These are phyloP conservation scores for Exophiala spinifera DNA, from an alignment of 2,329 filamentous ascomycete genomes.

Conservation along the genomic window DNA sequence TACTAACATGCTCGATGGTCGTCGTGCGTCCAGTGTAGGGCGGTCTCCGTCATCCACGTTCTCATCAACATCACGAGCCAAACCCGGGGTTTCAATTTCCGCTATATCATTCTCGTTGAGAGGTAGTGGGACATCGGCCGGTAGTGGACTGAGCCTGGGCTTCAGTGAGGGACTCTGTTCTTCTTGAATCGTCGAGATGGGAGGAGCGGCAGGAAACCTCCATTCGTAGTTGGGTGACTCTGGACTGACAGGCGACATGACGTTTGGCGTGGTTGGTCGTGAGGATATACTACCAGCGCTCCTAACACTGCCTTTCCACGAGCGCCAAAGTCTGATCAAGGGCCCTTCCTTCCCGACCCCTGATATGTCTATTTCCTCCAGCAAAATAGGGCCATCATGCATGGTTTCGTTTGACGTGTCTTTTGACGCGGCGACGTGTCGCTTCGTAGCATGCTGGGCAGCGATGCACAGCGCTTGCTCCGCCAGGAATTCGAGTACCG, in stretches of 20 bases:
- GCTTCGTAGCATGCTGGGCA: conserved; percentile 75
- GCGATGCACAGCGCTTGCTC: conserved; percentile 87
- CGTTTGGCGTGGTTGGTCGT: conserved; percentile 43
- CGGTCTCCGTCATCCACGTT: background rate
- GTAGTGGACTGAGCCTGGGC: conserved; percentile 36
- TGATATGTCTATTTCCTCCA: conserved; percentile 90
- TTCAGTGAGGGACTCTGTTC: conserved; percentile 23
- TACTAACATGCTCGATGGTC: conserved; percentile 24
- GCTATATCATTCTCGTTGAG: conserved; percentile 65
- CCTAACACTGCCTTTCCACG: conserved; percentile 75
- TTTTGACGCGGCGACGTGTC: conserved; percentile 47
- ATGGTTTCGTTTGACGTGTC: conserved; percentile 41
- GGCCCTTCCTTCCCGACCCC: conserved; percentile 86
- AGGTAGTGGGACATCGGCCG: conserved; percentile 67
- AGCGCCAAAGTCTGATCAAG: conserved; percentile 84
- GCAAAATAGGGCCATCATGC: conserved; percentile 60
- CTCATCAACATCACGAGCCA: conserved; percentile 46
- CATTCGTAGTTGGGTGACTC: conserved; percentile 39
- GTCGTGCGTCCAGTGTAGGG: conserved; percentile 8
- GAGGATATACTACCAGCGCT: conserved; percentile 56
- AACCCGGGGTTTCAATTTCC: conserved; percentile 76
- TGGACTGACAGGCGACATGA: conserved; percentile 21
- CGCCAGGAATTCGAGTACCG: conserved; percentile 88
- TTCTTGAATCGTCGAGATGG: conserved; percentile 29
- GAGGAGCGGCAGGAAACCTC: conserved; percentile 34